Percentiles rank a stretch among this genome's conserved stretches.
Evolutionary conservation across 495 filamentous ascomycete genomes (phyloP).

Genomic region (Hypoxylon intermedium): DNA sequence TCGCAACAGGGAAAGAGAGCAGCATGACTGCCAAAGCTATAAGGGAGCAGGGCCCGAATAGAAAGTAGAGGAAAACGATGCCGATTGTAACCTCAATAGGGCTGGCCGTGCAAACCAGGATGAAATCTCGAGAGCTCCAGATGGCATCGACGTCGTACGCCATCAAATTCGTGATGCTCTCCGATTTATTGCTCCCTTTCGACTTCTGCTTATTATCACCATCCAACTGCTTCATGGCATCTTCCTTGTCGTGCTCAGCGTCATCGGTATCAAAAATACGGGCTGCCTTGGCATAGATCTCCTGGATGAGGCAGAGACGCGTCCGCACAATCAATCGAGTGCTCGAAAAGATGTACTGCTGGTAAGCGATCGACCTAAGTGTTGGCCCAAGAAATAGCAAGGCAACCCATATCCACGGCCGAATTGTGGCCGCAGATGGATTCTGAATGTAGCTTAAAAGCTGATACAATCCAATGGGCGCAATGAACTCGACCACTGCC

Average conservation of each 20-base stretch:
- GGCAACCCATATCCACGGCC: not conserved
- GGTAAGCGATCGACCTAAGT: not conserved
- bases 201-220: not conserved
- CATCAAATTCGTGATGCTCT: constrained; percentile 89
- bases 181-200: constrained; percentile 33
- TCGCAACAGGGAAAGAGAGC: constrained; percentile 68
- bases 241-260: not conserved
- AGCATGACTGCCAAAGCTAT: constrained; percentile 77
- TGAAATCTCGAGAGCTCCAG: constrained; percentile 56
- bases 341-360: not conserved
- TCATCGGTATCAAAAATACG: not conserved
- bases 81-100: constrained; percentile 72
- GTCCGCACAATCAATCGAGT: not conserved
- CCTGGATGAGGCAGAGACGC: not conserved
- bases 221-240: not conserved
- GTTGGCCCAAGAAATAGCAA: not conserved
- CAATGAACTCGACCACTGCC: not conserved
- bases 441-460: not conserved
- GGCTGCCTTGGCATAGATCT: not conserved
- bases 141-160: constrained; percentile 87
- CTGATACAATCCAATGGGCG: not conserved
- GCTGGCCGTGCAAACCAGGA: constrained; percentile 77
- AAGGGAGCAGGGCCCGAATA: constrained; percentile 64
- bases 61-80: constrained; percentile 69
- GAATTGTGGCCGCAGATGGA: not conserved